Conservation (phyloP, 345 rosid genomes). For the Kandelia obovata region DNA sequence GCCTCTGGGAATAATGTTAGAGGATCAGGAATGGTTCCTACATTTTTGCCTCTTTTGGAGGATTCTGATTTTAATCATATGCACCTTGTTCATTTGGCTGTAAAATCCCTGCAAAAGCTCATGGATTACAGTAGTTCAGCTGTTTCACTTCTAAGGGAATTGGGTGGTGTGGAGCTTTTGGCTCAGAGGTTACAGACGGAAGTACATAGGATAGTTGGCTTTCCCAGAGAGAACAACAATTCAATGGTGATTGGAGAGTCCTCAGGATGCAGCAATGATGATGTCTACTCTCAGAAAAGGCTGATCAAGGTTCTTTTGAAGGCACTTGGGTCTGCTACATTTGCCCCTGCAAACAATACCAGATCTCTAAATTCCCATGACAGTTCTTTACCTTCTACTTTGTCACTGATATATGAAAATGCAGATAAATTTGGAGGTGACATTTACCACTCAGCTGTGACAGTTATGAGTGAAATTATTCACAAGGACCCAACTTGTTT, state of each 20-base stretch:
- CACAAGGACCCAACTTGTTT: conserved; percentile 97
- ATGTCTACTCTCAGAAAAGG: conserved; percentile 66
- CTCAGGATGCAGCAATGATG: conserved; percentile 54
- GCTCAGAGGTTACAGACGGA: conserved; percentile 82
- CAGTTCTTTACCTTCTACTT: conserved; percentile 64
- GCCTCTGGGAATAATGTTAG: conserved; percentile 89
- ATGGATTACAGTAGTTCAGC: conserved; percentile 96
- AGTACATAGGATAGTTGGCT: conserved; percentile 68
- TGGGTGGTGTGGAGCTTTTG: conserved; percentile 91
- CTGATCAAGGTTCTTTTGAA: conserved; percentile 87
- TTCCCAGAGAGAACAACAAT: conserved; percentile 45
- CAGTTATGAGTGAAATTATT: conserved; percentile 94
- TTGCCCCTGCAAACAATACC: conserved; percentile 65
- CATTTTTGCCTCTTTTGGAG: conserved; percentile 89
- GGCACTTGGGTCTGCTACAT: conserved; percentile 94
- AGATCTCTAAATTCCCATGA: conserved; percentile 72
- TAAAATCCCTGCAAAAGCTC: conserved; percentile 86
- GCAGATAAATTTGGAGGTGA: conserved; percentile 91
- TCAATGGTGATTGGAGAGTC: conserved; percentile 62
- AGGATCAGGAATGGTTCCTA: conserved; percentile 95
- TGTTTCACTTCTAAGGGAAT: conserved; percentile 74
- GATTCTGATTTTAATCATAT: conserved; percentile 73
- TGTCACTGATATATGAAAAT: conserved; percentile 66
- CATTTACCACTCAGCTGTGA: conserved; percentile 89
- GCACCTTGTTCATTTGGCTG: conserved; percentile 90